Percentiles rank a stretch among this genome's conserved stretches.
These are phyloP conservation scores for Verticillium longisporum DNA, from an alignment of 2,329 filamentous ascomycete genomes.

Conservation along the genomic window DNA sequence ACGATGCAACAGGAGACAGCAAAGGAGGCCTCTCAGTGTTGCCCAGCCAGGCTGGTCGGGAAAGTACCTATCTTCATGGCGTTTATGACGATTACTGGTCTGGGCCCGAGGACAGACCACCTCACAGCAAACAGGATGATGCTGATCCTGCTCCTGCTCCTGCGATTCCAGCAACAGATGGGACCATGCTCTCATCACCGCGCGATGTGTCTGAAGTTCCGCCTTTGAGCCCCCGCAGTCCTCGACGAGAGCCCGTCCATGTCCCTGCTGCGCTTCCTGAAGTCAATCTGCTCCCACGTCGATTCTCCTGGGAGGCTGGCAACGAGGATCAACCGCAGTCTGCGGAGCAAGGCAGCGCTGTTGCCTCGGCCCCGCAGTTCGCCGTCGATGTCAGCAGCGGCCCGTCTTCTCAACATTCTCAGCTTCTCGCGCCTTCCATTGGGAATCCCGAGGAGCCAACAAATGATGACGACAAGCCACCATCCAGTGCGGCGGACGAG, in stretches of 20 bases:
- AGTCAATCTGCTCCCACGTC: constrained; percentile 7
- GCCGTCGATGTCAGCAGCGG: neutral
- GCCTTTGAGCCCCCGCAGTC: constrained; percentile 10
- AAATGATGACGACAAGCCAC: neutral
- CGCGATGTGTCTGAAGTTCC: constrained; percentile 2
- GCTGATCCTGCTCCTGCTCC: neutral
- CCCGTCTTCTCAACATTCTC: neutral
- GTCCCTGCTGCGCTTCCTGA: neutral
- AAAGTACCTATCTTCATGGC: constrained; percentile 57
- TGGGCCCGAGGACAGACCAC: constrained; percentile 33
- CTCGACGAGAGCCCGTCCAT: neutral
- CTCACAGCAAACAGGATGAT: neutral
- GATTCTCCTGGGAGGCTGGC: constrained; percentile 37
- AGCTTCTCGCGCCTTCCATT: neutral
- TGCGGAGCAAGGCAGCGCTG: neutral
- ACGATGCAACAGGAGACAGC: neutral
- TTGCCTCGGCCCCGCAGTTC: neutral
- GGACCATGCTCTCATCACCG: neutral
- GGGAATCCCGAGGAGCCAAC: neutral
- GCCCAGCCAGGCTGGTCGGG: constrained; percentile 21
- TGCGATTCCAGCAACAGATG: neutral
- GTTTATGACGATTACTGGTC: constrained; percentile 66
- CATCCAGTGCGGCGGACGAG: neutral
- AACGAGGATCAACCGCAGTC: constrained; percentile 11
- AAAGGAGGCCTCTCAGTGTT: constrained; percentile 1